Evolutionary conservation across 345 rosid species (phyloP).

Genomic region (Hibiscus tridactylites): DNA sequence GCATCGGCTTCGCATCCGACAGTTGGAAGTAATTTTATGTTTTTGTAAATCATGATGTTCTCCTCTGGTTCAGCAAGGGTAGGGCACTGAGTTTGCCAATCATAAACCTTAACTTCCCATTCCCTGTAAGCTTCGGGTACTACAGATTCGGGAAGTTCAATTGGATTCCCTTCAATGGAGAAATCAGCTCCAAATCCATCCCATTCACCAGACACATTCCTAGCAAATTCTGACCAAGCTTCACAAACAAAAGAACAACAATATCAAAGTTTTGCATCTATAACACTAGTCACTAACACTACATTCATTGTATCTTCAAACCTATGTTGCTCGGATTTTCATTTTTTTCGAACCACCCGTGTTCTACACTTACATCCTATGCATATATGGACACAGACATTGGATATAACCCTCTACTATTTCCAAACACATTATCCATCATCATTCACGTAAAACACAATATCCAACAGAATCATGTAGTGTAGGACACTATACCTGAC

Average conservation of each 20-base stretch:
- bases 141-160: slow-evolving; percentile 72
- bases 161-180: slow-evolving; percentile 52
- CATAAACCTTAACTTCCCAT: slow-evolving; percentile 93
- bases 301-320: background rate
- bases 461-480: background rate
- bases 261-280: background rate
- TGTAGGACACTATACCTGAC: background rate
- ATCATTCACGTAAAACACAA: no score
- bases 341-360: background rate
- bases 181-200: slow-evolving; percentile 94
- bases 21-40: slow-evolving; percentile 81
- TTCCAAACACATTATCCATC: no score
- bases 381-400: background rate
- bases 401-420: background rate
- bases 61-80: slow-evolving; percentile 55
- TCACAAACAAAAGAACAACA: background rate
- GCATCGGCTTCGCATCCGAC: slow-evolving; percentile 99
- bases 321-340: background rate
- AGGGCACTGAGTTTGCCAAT: slow-evolving; percentile 99
- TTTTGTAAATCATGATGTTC: slow-evolving; percentile 38
- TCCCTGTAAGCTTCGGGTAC: slow-evolving; percentile 93
- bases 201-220: slow-evolving; percentile 87
- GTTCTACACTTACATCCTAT: background rate
- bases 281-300: background rate
- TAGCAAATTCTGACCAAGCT: slow-evolving; percentile 75